Percentiles rank a stretch among this genome's conserved stretches.
Evolutionary conservation across 1,139 yeast genomes (phyloP).

Genomic region (Eremothecium coryli): DNA sequence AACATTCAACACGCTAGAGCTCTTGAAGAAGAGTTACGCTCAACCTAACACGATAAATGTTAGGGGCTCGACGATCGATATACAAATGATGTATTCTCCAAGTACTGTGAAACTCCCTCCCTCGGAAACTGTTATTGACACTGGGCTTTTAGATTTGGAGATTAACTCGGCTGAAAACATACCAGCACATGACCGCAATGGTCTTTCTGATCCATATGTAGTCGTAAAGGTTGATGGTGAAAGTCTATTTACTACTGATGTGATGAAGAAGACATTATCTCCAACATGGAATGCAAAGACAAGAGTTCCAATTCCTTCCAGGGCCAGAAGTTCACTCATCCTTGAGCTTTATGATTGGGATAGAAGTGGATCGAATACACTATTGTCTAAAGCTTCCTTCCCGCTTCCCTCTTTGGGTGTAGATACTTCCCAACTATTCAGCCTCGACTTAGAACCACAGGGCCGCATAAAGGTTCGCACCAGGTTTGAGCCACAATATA

Average conservation of each 20-base stretch:
- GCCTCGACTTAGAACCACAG: constrained; percentile 47
- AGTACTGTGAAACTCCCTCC: constrained; percentile 45
- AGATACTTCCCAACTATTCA: constrained; percentile 37
- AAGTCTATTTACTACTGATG: constrained; percentile 48
- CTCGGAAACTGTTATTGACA: constrained; percentile 55
- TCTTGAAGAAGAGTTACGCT: constrained; percentile 41
- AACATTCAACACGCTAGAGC: constrained; percentile 42
- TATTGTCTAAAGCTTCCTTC: constrained; percentile 44
- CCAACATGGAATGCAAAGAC: constrained; percentile 63
- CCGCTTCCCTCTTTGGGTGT: constrained; percentile 45
- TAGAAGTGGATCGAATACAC: constrained; percentile 56
- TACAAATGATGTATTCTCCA: constrained; percentile 55
- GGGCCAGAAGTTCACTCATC: constrained; percentile 43
- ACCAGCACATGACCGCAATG: constrained; percentile 55
- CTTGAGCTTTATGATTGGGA: constrained; percentile 67
- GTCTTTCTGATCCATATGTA: constrained; percentile 66
- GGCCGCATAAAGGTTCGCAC: constrained; percentile 49
- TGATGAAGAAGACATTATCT: constrained; percentile 53
- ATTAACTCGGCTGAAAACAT: constrained; percentile 47
- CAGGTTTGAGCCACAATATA: constrained; percentile 55
- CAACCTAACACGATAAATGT: constrained; percentile 41
- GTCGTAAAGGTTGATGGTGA: constrained; percentile 45
- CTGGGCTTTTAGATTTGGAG: constrained; percentile 51
- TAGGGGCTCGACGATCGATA: constrained; percentile 36
- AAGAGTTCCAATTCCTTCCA: constrained; percentile 52